A percentile compares a stretch with the other conserved stretches of the same genome.
These are phyloP conservation scores for Sclerotinia borealis DNA, from an alignment of 2,329 filamentous ascomycete species.

Conservation along the genomic window DNA sequence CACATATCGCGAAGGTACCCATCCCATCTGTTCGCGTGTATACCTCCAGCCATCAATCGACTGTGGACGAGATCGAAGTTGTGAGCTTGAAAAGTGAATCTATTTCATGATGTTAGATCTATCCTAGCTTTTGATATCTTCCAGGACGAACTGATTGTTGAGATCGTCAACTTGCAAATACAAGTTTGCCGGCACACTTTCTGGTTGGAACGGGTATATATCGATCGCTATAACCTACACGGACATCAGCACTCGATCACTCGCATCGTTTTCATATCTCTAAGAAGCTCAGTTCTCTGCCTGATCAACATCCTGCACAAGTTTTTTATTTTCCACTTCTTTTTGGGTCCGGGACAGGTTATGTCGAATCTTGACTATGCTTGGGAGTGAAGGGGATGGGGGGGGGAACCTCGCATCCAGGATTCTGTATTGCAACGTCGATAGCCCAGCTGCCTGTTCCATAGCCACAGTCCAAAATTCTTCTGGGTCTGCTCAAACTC, in stretches of 20 bases:
- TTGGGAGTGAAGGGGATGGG: background rate
- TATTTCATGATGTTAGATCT: slow-evolving; percentile 25
- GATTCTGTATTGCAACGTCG: slow-evolving; percentile 59
- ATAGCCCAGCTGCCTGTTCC: slow-evolving; percentile 66
- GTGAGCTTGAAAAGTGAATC: slow-evolving; percentile 62
- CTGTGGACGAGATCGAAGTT: slow-evolving; percentile 80
- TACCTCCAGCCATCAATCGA: slow-evolving; percentile 27
- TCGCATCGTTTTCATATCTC: background rate
- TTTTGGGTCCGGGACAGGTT: background rate
- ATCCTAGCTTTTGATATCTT: background rate
- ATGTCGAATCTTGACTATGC: background rate
- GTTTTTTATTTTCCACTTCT: background rate
- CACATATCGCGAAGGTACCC: slow-evolving; percentile 72
- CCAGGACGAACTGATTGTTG: slow-evolving; percentile 49
- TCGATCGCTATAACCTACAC: slow-evolving; percentile 64
- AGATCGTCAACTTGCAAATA: slow-evolving; percentile 59
- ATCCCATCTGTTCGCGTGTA: slow-evolving; percentile 54
- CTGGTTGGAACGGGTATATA: slow-evolving; percentile 63
- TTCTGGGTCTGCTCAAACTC: slow-evolving; percentile 50
- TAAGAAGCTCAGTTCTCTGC: background rate
- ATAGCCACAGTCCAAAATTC: slow-evolving; percentile 67
- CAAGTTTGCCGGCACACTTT: slow-evolving; percentile 58
- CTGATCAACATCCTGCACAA: background rate
- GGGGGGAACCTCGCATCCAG: slow-evolving; percentile 54
- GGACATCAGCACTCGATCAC: background rate